Evolutionary conservation across 495 filamentous ascomycete species (phyloP), one percentile per base, ranked within the genome.

Genomic region (Penicillium atrosanguineum): DNA sequence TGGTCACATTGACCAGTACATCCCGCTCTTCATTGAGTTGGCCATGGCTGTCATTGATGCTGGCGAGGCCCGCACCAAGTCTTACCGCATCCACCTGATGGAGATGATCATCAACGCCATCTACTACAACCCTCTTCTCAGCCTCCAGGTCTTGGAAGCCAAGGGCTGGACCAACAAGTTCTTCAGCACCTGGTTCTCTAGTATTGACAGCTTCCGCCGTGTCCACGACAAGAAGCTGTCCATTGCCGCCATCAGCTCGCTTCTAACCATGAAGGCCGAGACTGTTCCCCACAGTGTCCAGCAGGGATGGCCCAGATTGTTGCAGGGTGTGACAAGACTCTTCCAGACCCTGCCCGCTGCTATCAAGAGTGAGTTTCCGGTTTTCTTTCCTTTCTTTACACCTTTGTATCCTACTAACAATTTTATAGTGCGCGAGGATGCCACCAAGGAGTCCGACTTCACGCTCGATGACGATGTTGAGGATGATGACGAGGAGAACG

Each of bases 141-240:
- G 88, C 55, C 79, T 98, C 26, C 89, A 90, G 46, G 81, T 95
- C 18, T 78, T 98, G 37, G 94, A 98, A 70, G 68, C 79, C n/a
- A 90, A 93, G 50, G 86, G 83, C 50, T 96, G 90, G 92, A 98
- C 94, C n/a, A 97, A 97, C 72, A 96, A 95, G 73, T 97, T 98
- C 72, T 98, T 98, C 81, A 94, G 87, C 69, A 76, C 91, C 29
- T 98, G 94, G 94, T 98, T 98, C 71, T 87, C 89, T 28, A 96
- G 84, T 69, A 98, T 98, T 71, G 89, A 96, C 54, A 87, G 83
- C 68, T 96, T 98, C 74, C 86, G 84, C 48, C 79, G 94, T 15
- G 94, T 98, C 12, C 94, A 98, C 64, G 94, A 98, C 75, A 98
- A 98, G 82, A 97, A 95, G 76, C 76, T 98, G 31, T 96, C 90